A percentile compares a stretch with the other conserved stretches of the same genome.
phyloP scores from a whole-genome alignment of 2,329 filamentous ascomycete genomes.

The Plenodomus tracheiphilus region DNA sequence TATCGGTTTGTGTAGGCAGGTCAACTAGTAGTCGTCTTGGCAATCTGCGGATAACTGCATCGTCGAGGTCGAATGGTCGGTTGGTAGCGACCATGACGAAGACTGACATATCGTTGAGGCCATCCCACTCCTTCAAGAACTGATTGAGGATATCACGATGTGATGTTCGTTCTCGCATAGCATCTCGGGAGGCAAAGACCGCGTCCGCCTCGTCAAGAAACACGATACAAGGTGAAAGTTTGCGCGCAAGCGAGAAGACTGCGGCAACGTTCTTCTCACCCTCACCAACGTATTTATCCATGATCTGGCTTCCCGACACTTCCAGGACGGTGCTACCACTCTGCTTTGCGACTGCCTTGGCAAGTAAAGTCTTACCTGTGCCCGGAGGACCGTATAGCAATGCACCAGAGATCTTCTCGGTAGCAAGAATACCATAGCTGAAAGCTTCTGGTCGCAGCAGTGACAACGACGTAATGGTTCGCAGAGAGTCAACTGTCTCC shows the following conservation, averaged over 20 bases:
- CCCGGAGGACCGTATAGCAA: slow-evolving; percentile 84
- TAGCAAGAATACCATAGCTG: slow-evolving; percentile 88
- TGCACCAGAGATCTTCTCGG: slow-evolving; percentile 86
- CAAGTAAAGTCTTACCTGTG: slow-evolving; percentile 67
- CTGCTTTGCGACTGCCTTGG: slow-evolving; percentile 67
- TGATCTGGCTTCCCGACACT: slow-evolving; percentile 86
- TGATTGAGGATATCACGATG: slow-evolving; percentile 95
- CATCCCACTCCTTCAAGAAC: slow-evolving; percentile 96
- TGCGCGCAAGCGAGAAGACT: slow-evolving; percentile 87
- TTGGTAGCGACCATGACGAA: slow-evolving; percentile 99
- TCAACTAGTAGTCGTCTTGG: slow-evolving; percentile 75
- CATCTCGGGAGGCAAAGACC: slow-evolving; percentile 77
- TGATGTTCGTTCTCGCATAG: slow-evolving; percentile 65
- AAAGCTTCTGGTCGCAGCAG: slow-evolving; percentile 92
- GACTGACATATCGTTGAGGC: slow-evolving; percentile 77
- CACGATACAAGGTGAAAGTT: slow-evolving; percentile 87
- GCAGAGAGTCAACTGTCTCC: slow-evolving; percentile 84
- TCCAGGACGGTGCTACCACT: slow-evolving; percentile 74
- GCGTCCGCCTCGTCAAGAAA: slow-evolving; percentile 98
- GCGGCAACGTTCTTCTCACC: slow-evolving; percentile 93
- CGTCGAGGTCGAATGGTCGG: slow-evolving; percentile 90
- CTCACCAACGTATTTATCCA: slow-evolving; percentile 95
- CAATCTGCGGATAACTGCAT: slow-evolving; percentile 77
- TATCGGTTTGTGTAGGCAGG: slow-evolving; percentile 67
- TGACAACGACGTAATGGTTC: slow-evolving; percentile 85